These are phyloP conservation scores for Viola odorata DNA, from an alignment of 345 rosid species.

Conservation along the genomic window DNA sequence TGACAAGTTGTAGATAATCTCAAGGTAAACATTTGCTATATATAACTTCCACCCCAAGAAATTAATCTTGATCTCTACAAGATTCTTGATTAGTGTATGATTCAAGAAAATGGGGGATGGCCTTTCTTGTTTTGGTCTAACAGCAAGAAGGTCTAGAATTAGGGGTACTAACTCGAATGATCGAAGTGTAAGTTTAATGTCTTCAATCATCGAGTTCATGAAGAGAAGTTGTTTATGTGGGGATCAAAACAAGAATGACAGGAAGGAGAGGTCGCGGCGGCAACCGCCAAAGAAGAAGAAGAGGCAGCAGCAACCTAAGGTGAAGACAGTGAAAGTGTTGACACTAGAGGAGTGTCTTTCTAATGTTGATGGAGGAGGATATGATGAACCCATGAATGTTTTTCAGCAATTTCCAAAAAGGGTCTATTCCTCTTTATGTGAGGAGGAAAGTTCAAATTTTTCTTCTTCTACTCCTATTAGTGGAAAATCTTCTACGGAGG, in stretches of 20 bases:
- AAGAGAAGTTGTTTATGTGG: conserved; percentile 10
- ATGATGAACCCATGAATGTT: conserved; percentile 4
- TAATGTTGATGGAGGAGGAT: conserved; percentile 14
- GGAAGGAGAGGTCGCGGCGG: conserved; percentile 2
- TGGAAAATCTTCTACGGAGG: conserved; percentile 16
- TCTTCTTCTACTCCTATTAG: conserved; percentile 2
- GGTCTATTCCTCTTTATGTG: conserved; percentile 25
- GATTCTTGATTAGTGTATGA: background rate
- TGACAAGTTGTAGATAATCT: background rate
- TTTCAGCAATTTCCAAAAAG: conserved; percentile 16
- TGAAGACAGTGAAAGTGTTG: background rate
- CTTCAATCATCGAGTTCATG: background rate
- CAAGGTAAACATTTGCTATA: background rate
- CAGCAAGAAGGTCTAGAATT: background rate
- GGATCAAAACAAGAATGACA: background rate
- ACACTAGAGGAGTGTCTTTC: conserved; percentile 33
- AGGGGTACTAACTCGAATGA: background rate
- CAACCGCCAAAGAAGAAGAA: conserved; percentile 1
- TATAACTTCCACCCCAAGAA: background rate
- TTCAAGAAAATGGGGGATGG: conserved; percentile 20
- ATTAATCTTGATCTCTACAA: background rate
- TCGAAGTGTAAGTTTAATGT: background rate
- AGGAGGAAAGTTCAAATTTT: conserved; percentile 1
- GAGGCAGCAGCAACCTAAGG: too few relatives aligned
- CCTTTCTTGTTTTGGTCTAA: conserved; percentile 13